These are phyloP conservation scores for Leptosphaerulina australis DNA, from an alignment of 2,329 filamentous ascomycete genomes.

Conservation along the genomic window DNA sequence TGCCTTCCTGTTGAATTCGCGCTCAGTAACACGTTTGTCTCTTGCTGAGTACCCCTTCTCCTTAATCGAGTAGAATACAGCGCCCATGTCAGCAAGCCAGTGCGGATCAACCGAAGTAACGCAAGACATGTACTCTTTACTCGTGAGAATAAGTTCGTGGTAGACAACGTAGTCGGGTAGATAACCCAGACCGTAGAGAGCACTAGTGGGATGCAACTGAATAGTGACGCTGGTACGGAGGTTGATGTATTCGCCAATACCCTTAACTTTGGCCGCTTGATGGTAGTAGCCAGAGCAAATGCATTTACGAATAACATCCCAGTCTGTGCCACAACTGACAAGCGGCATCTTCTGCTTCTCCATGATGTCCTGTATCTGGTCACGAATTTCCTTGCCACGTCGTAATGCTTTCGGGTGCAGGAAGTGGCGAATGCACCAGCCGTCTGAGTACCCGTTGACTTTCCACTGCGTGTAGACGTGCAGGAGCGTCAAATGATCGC, in stretches of 20 bases:
- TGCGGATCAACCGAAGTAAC: slow-evolving; percentile 95
- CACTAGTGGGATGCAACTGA: slow-evolving; percentile 90
- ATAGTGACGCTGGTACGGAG: slow-evolving; percentile 92
- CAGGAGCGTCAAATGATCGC: slow-evolving; percentile 91
- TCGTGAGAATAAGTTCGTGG: slow-evolving; percentile 95
- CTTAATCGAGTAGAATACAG: slow-evolving; percentile 96
- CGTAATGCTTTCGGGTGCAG: slow-evolving; percentile 92
- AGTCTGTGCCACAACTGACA: slow-evolving; percentile 90
- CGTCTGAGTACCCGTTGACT: slow-evolving; percentile 84
- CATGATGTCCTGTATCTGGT: slow-evolving; percentile 94
- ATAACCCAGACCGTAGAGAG: slow-evolving; percentile 90
- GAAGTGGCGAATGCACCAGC: slow-evolving; percentile 93
- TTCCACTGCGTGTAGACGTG: slow-evolving; percentile 98
- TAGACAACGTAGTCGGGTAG: slow-evolving; percentile 97
- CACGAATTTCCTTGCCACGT: slow-evolving; percentile 89
- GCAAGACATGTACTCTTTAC: slow-evolving; percentile 97
- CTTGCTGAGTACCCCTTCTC: slow-evolving; percentile 93
- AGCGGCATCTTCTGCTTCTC: slow-evolving; percentile 89
- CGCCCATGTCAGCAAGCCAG: slow-evolving; percentile 95
- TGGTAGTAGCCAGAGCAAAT: slow-evolving; percentile 99
- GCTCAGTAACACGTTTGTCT: slow-evolving; percentile 85
- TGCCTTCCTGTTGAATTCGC: slow-evolving; percentile 89
- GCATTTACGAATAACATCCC: slow-evolving; percentile 93
- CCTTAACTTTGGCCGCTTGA: slow-evolving; percentile 94
- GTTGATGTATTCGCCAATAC: slow-evolving; percentile 97